phyloP scores from a whole-genome alignment of 495 filamentous ascomycete genomes.

The Viridothelium virens region DNA sequence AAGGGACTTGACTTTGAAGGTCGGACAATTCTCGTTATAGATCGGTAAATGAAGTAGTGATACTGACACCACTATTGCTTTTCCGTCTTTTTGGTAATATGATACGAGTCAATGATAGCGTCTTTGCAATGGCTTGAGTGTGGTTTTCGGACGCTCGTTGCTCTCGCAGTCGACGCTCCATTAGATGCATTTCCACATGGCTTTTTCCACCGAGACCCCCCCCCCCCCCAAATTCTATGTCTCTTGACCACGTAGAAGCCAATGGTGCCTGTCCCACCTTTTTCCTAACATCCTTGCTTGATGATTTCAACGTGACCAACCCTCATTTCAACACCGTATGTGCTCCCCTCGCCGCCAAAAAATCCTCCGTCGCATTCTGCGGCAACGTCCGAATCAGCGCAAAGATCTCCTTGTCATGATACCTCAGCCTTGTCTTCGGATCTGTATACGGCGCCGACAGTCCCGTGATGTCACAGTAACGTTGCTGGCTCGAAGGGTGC shows the following conservation, averaged over 20 bases:
- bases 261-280: too few relatives aligned
- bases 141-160: too few relatives aligned
- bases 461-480: conserved; percentile 94
- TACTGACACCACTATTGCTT: background rate
- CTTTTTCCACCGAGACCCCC: too few relatives aligned
- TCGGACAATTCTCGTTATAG: conserved; percentile 14
- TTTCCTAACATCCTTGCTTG: too few relatives aligned
- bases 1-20: conserved; percentile 24
- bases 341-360: conserved; percentile 79
- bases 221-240: too few relatives aligned
- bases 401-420: conserved; percentile 86
- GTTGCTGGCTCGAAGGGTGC: conserved; percentile 60
- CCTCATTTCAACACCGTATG: conserved; percentile 83
- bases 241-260: too few relatives aligned
- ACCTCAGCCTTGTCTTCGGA: conserved; percentile 84
- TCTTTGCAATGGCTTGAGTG: too few relatives aligned
- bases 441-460: conserved; percentile 81
- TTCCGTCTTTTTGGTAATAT: background rate
- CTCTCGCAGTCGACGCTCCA: too few relatives aligned
- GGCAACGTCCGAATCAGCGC: conserved; percentile 64
- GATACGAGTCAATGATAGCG: background rate
- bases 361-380: conserved; percentile 74
- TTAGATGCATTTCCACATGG: too few relatives aligned
- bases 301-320: background rate
- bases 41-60: background rate